Base-by-base conservation (phyloP, 345 rosid species). In the Eucalyptus guilfoylei region DNA sequence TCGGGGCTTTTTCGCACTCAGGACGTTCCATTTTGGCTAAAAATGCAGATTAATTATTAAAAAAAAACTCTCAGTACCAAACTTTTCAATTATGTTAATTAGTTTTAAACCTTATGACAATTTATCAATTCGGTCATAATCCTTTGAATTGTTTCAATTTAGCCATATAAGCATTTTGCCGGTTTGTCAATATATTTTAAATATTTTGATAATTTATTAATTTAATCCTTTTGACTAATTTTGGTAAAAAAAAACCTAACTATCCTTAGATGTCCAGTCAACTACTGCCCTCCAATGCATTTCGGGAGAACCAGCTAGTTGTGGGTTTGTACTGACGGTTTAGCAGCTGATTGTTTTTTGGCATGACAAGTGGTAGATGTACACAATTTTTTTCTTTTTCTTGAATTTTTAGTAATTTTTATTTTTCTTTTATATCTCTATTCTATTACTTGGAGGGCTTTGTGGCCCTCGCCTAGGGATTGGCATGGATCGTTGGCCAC, bases 161-260 rank as follows among this genome's bases (percentile, higher is more conserved):
- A 52, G 4, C 0, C 55, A 19, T 52, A 3, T 19, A 52, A 52
- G 0, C 3, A 26, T 5, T 58, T 58, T 58, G 4, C 1, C 3
- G 0, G 0, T 26, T 26, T 58, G 0, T 52, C 24, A 19, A 52
- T 52, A 17, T 52, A 52, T 52, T 7, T 52, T 52, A 17, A 52
- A 52, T 52, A 0, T 7, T 52, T 1, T 1, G 0, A 52, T 0
- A 17, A 52, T 17, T 17, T 17, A 52, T 52, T 52, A 52, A 52
- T 24, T 55, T 55, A 24, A 55, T 9, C 1, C 1, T 54, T 54
- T 54, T 54, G 11, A 21, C 0, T 4, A 54, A 55, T 55, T 55
- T 55, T 55, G 30, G 0, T 55, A 1, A 0, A 0, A 0, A 0
- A 55, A 23, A 55, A 9, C 1, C 10, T 17, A 3, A 1, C 54